Evolutionary conservation across 345 rosid genomes (phyloP).

Genomic region (Lepidium sativum): DNA sequence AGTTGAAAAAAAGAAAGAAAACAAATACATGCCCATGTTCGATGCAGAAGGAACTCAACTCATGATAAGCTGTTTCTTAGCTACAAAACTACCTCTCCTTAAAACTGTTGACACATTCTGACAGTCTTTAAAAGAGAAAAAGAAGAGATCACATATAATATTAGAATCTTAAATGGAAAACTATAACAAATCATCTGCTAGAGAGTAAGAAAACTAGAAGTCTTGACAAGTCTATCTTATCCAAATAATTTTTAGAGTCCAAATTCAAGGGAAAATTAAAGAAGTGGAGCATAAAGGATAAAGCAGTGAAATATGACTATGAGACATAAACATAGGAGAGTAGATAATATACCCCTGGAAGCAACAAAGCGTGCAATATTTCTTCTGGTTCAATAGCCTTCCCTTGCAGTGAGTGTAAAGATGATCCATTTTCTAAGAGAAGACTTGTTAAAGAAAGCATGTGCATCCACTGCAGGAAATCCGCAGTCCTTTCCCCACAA

Average conservation of each 20-base stretch:
- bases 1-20: too few relatives aligned
- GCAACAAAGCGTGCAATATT: slow-evolving; percentile 70
- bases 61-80: neutral
- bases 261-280: neutral
- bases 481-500: slow-evolving; percentile 94
- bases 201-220: neutral
- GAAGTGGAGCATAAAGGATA: neutral
- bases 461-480: slow-evolving; percentile 92
- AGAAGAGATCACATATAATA: neutral
- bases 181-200: neutral
- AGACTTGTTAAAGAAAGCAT: slow-evolving; percentile 80
- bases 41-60: neutral
- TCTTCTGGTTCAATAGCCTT: slow-evolving; percentile 64
- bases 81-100: neutral
- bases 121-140: too few relatives aligned
- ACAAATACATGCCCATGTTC: neutral
- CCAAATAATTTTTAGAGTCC: neutral
- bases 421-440: slow-evolving; percentile 67
- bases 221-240: neutral
- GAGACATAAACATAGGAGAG: neutral
- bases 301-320: neutral
- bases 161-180: neutral
- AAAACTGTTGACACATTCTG: neutral
- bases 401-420: slow-evolving; percentile 51
- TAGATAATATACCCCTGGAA: slow-evolving; percentile 73